phyloP scores from a whole-genome alignment of 768 basidiomycete genomes.

The Phanerochaete carnosa region DNA sequence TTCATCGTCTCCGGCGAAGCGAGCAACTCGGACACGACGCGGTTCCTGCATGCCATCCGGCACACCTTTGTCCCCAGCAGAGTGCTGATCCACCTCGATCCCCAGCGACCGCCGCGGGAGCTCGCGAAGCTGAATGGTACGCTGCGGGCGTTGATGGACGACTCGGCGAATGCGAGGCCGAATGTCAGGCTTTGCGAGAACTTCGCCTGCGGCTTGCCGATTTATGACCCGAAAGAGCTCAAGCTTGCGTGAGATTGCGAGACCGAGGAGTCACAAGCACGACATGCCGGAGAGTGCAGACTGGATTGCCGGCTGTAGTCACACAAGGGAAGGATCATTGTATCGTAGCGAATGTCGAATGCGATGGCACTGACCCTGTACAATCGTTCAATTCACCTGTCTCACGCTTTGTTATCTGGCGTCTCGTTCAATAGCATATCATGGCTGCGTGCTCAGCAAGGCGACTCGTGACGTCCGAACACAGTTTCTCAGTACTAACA shows the following conservation, averaged over 20 bases:
- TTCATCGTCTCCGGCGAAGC: constrained; percentile 18
- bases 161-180: constrained; percentile 4
- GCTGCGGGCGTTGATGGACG: constrained; percentile 8
- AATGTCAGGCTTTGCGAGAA: constrained; percentile 24
- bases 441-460: not conserved
- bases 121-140: constrained; percentile 19
- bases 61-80: constrained; percentile 19
- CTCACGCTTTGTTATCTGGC: not conserved
- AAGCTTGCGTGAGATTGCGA: not conserved
- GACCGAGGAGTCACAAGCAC: no score
- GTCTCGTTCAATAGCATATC: not conserved
- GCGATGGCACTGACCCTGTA: not conserved
- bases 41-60: constrained; percentile 14
- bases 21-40: not conserved
- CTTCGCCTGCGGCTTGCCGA: constrained; percentile 22
- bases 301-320: not conserved
- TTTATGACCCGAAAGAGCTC: constrained; percentile 19
- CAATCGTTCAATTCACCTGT: not conserved
- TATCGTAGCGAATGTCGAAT: not conserved
- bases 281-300: not conserved
- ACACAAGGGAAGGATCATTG: not conserved
- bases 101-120: constrained; percentile 14
- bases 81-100: constrained; percentile 22
- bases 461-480: not conserved
- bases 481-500: not conserved